These are phyloP conservation scores for Botrytis porri DNA, from an alignment of 2,329 filamentous ascomycete species.

Conservation along the genomic window DNA sequence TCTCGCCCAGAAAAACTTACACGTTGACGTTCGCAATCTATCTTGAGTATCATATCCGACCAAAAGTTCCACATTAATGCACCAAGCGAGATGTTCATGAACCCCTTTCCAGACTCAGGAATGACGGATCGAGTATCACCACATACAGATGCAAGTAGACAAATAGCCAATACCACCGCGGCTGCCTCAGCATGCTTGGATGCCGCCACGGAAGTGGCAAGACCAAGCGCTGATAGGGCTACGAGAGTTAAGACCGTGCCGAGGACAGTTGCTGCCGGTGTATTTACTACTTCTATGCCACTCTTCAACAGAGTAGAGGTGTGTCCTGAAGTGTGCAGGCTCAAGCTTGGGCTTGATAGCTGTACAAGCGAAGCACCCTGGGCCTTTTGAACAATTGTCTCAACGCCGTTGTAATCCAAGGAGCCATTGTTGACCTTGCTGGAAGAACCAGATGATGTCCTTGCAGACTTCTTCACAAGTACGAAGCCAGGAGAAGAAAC, in stretches of 20 bases:
- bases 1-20: neutral
- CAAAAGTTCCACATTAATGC: neutral
- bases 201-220: neutral
- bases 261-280: neutral
- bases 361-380: neutral
- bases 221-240: neutral
- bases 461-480: neutral
- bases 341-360: neutral
- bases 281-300: neutral
- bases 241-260: neutral
- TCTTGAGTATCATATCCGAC: neutral
- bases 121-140: neutral
- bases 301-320: neutral
- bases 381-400: neutral
- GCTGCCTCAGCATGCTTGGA: neutral
- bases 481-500: neutral
- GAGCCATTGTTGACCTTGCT: neutral
- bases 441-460: neutral
- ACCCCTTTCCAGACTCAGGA: neutral
- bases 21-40: neutral
- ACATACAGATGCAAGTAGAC: neutral
- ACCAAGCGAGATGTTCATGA: neutral
- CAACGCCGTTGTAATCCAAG: neutral
- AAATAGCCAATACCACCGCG: neutral
- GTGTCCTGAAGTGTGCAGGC: neutral